A percentile compares a stretch with the other conserved stretches of the same genome.
These are phyloP conservation scores for Nemania abortiva DNA, from an alignment of 2,329 filamentous ascomycete species.

Conservation along the genomic window DNA sequence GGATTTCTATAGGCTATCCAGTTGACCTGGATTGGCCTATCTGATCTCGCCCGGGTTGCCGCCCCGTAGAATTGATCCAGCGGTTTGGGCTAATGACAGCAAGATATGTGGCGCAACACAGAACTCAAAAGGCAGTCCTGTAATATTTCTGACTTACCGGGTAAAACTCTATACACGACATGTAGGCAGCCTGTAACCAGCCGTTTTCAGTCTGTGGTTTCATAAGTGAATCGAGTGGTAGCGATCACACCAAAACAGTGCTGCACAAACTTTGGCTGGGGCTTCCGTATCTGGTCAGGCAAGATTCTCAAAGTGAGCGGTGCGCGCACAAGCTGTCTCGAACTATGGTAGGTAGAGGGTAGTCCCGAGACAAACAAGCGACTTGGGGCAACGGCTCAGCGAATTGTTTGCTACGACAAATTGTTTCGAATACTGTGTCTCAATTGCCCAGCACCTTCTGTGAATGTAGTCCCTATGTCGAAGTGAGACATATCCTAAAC, in stretches of 20 bases:
- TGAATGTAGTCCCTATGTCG: background rate
- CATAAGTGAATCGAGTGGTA: constrained; percentile 8
- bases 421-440: background rate
- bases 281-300: background rate
- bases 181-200: background rate
- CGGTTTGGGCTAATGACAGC: background rate
- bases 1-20: background rate
- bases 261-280: background rate
- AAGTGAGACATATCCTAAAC: background rate
- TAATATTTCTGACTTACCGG: background rate
- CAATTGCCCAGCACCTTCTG: background rate
- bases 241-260: background rate
- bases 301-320: constrained; percentile 18
- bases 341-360: background rate
- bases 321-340: constrained; percentile 19
- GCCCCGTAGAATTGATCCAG: background rate
- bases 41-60: background rate
- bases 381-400: background rate
- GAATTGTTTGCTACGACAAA: background rate
- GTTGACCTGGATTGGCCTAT: background rate
- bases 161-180: background rate
- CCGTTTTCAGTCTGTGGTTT: constrained; percentile 1
- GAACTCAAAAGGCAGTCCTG: background rate
- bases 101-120: constrained; percentile 7
- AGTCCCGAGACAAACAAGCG: constrained; percentile 20